These are phyloP conservation scores for Wallacemonas sp. DNA, from an alignment of 208 protist species.

Conservation along the genomic window DNA sequence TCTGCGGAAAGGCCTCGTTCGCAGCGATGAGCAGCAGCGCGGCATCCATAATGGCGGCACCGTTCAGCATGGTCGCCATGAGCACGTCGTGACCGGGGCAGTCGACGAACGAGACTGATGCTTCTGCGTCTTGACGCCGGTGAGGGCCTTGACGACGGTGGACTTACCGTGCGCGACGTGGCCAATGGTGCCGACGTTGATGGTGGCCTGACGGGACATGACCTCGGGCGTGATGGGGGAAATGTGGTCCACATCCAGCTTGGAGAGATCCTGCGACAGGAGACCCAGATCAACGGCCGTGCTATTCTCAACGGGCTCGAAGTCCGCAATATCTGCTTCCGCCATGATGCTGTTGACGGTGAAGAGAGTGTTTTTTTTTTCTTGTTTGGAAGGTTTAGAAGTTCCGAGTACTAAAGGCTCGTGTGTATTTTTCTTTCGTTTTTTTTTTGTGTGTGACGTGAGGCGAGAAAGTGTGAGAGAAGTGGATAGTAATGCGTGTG, in stretches of 20 bases:
- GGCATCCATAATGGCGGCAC: constrained; percentile 99
- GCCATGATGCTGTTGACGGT: constrained; percentile 12
- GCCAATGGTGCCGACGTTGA: constrained; percentile 99
- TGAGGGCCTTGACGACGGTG: constrained; percentile 99
- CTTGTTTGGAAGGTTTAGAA: constrained; percentile 12
- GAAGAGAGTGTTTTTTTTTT: constrained; percentile 21
- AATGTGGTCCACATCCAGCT: constrained; percentile 82
- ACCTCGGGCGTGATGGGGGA: constrained; percentile 96
- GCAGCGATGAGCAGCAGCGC: constrained; percentile 99
- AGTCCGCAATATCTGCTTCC: constrained; percentile 19
- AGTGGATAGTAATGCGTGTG: not conserved
- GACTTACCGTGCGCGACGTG: constrained; percentile 99
- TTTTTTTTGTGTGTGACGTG: not conserved
- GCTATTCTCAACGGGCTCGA: constrained; percentile 16
- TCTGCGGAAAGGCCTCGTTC: constrained; percentile 99
- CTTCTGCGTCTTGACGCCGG: constrained; percentile 98
- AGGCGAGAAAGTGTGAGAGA: not conserved
- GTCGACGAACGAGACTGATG: constrained; percentile 99
- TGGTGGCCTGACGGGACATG: constrained; percentile 99
- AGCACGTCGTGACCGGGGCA: constrained; percentile 99
- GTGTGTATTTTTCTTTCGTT: not conserved
- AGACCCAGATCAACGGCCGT: constrained; percentile 9
- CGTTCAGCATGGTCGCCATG: constrained; percentile 99
- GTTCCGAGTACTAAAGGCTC: not conserved
- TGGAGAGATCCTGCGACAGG: constrained; percentile 6